A percentile compares a stretch with the other conserved stretches of the same genome.
These are phyloP conservation scores for Chaetomidium leptoderma DNA, from an alignment of 495 filamentous ascomycete genomes.

Conservation along the genomic window DNA sequence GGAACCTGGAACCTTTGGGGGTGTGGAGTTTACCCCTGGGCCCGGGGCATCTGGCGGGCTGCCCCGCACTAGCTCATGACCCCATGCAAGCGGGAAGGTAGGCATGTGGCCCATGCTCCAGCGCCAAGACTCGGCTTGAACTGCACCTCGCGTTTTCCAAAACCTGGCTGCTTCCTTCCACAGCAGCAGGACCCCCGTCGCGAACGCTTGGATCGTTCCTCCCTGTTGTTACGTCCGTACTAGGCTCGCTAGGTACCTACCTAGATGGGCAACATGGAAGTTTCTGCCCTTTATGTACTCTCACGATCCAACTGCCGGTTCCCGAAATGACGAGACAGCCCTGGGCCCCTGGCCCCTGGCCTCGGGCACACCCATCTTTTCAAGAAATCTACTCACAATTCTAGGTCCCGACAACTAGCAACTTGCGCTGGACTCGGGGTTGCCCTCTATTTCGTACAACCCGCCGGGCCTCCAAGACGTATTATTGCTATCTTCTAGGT, in stretches of 20 bases:
- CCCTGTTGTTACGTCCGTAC: conserved; percentile 20
- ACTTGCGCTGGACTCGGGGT: too few relatives aligned
- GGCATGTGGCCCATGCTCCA: conserved; percentile 9
- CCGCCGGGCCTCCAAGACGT: too few relatives aligned
- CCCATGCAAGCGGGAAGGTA: background rate
- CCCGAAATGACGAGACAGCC: too few relatives aligned
- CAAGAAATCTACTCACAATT: too few relatives aligned
- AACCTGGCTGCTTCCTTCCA: conserved; percentile 1
- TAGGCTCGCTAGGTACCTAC: too few relatives aligned
- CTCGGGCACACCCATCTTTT: too few relatives aligned
- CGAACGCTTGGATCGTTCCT: background rate
- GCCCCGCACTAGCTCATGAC: background rate
- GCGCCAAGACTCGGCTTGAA: conserved; percentile 4
- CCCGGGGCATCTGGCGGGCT: background rate
- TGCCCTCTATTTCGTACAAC: too few relatives aligned
- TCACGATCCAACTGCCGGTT: conserved; percentile 8
- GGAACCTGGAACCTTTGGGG: background rate
- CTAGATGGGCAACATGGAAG: too few relatives aligned
- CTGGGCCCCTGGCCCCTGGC: too few relatives aligned
- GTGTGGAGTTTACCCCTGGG: conserved; percentile 1
- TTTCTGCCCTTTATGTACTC: too few relatives aligned
- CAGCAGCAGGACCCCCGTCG: conserved; percentile 1
- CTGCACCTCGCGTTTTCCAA: background rate
- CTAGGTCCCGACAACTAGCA: too few relatives aligned
- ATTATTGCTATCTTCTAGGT: too few relatives aligned